Evolutionary conservation across 345 rosid genomes (phyloP).

Genomic region (Pistacia integerrima): DNA sequence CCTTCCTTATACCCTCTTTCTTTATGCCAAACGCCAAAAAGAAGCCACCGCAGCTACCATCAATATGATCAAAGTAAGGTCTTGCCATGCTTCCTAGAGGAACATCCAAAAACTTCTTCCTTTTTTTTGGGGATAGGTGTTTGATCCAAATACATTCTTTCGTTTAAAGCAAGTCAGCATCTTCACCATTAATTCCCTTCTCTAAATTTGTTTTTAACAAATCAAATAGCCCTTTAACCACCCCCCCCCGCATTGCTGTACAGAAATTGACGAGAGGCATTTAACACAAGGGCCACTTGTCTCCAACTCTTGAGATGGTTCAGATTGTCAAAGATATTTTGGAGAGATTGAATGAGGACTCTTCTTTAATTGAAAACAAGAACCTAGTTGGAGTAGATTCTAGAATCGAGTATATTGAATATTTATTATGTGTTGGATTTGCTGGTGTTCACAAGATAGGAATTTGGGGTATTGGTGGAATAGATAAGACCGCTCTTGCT

Average conservation of each 20-base stretch:
- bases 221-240: slow-evolving; percentile 68
- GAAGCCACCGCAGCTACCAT: slow-evolving; percentile 92
- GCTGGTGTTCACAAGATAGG: too few species aligned
- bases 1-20: slow-evolving; percentile 55
- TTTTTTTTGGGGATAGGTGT: slow-evolving; percentile 88
- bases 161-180: slow-evolving; percentile 64
- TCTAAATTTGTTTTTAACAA: slow-evolving; percentile 74
- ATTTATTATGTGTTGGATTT: too few species aligned
- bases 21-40: slow-evolving; percentile 82
- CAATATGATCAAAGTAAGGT: slow-evolving; percentile 87
- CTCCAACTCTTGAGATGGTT: too few species aligned
- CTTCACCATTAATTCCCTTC: slow-evolving; percentile 74
- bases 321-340: too few species aligned
- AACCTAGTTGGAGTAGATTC: too few species aligned
- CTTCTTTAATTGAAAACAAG: too few species aligned
- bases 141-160: slow-evolving; percentile 73
- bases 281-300: slow-evolving; percentile 94
- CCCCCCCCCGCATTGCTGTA: slow-evolving; percentile 89
- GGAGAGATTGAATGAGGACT: too few species aligned
- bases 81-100: slow-evolving; percentile 89
- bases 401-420: too few species aligned
- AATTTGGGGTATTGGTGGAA: too few species aligned
- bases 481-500: too few species aligned
- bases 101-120: slow-evolving; percentile 91
- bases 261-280: slow-evolving; percentile 95